These are phyloP conservation scores for Cryptosporidium parvum DNA, from an alignment of 169 alveolate genomes.

Conservation along the genomic window DNA sequence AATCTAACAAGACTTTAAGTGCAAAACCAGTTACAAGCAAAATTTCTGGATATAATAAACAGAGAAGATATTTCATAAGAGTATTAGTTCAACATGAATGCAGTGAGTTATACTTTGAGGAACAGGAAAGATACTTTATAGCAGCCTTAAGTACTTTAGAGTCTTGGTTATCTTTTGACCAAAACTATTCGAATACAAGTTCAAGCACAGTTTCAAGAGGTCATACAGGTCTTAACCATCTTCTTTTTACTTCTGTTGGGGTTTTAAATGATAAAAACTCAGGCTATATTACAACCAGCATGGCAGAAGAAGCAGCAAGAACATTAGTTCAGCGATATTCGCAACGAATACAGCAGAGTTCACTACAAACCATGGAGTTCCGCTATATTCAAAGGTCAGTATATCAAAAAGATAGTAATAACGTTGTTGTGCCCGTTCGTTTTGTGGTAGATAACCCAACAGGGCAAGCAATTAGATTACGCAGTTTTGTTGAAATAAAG, in stretches of 20 bases:
- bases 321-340: slow-evolving; percentile 73
- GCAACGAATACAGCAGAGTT: slow-evolving; percentile 75
- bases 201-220: slow-evolving; percentile 20
- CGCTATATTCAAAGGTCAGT: slow-evolving; percentile 77
- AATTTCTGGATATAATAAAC: slow-evolving; percentile 21
- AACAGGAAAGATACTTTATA: slow-evolving; percentile 56
- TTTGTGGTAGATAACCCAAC: slow-evolving; percentile 78
- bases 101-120: slow-evolving; percentile 51
- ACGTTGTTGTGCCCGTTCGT: slow-evolving; percentile 76
- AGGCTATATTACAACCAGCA: slow-evolving; percentile 51
- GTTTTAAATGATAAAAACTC: slow-evolving; percentile 47
- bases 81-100: slow-evolving; percentile 63
- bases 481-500: slow-evolving; percentile 76
- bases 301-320: slow-evolving; percentile 79
- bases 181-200: slow-evolving; percentile 33
- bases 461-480: slow-evolving; percentile 77
- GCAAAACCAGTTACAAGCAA: background rate
- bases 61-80: slow-evolving; percentile 50
- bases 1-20: background rate
- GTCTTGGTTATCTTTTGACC: slow-evolving; percentile 67
- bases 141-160: slow-evolving; percentile 57
- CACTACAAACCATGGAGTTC: slow-evolving; percentile 72
- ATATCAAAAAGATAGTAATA: slow-evolving; percentile 66
- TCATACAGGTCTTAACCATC: slow-evolving; percentile 20
- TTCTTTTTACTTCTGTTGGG: slow-evolving; percentile 53